These are phyloP conservation scores for Takashimella tepidaria DNA, from an alignment of 1,284 basidiomycete species.

Conservation along the genomic window DNA sequence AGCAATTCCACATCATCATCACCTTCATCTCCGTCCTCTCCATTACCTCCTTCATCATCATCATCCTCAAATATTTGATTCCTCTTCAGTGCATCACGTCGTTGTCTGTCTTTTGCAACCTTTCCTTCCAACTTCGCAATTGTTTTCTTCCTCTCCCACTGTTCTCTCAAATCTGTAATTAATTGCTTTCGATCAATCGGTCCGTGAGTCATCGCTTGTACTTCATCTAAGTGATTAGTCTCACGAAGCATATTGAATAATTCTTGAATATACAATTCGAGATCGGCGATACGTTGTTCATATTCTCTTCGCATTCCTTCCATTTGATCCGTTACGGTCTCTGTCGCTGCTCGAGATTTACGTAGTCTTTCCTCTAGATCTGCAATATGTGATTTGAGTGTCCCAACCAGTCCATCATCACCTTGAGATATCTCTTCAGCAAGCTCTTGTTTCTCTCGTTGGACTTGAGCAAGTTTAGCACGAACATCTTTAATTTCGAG, in stretches of 20 bases:
- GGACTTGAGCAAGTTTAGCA: slow-evolving; percentile 51
- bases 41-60: slow-evolving; percentile 38
- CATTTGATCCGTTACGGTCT: slow-evolving; percentile 70
- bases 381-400: slow-evolving; percentile 67
- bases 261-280: slow-evolving; percentile 90
- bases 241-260: slow-evolving; percentile 88
- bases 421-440: slow-evolving; percentile 76
- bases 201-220: slow-evolving; percentile 53
- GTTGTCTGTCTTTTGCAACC: slow-evolving; percentile 3
- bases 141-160: slow-evolving; percentile 77
- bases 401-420: slow-evolving; percentile 75
- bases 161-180: slow-evolving; percentile 65
- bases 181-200: slow-evolving; percentile 73
- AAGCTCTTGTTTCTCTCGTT: slow-evolving; percentile 52
- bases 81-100: slow-evolving; percentile 44
- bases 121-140: slow-evolving; percentile 75
- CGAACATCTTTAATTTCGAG: slow-evolving; percentile 70
- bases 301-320: slow-evolving; percentile 74
- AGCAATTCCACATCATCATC: slow-evolving; percentile 44
- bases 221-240: slow-evolving; percentile 67
- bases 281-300: slow-evolving; percentile 78
- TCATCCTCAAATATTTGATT: slow-evolving; percentile 13
- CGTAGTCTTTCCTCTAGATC: slow-evolving; percentile 75
- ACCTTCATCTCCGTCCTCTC: slow-evolving; percentile 42
- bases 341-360: slow-evolving; percentile 70